Conservation (phyloP, 2,329 filamentous ascomycete species). For the Zymoseptoria crescenta region DNA sequence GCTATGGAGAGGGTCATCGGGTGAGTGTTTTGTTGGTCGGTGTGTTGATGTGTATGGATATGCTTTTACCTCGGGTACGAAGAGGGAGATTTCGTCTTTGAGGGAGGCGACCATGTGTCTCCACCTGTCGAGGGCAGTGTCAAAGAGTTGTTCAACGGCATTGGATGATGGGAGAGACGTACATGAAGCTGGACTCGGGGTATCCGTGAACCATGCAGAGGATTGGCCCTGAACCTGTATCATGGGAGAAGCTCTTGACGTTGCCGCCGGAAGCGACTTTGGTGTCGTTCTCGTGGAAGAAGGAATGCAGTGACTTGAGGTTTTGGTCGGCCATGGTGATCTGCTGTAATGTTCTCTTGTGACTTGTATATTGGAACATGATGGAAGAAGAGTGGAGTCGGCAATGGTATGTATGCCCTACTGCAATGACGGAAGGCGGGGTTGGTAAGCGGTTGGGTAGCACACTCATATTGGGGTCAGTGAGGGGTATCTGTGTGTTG, state of each 20-base stretch:
- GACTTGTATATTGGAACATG: background rate
- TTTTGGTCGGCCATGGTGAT: conserved; percentile 19
- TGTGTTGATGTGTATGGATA: background rate
- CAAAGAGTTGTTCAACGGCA: background rate
- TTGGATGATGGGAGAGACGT: background rate
- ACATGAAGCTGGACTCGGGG: conserved; percentile 36
- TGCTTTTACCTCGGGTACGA: conserved; percentile 34
- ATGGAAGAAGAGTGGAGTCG: background rate
- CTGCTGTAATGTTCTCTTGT: background rate
- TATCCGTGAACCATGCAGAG: conserved; percentile 41
- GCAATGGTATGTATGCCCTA: too few relatives aligned
- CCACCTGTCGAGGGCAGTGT: conserved; percentile 16
- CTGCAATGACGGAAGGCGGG: too few relatives aligned
- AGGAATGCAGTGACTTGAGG: conserved; percentile 24
- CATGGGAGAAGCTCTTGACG: conserved; percentile 28
- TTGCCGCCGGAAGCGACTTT: conserved; percentile 23
- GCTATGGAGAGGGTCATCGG: conserved; percentile 3
- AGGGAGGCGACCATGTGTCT: conserved; percentile 32
- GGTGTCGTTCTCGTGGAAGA: conserved; percentile 23
- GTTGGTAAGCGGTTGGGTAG: too few relatives aligned
- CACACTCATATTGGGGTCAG: too few relatives aligned
- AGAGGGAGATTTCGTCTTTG: conserved; percentile 36
- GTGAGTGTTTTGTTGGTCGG: background rate
- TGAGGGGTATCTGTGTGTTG: too few relatives aligned
- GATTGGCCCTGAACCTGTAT: conserved; percentile 29